Base-by-base conservation (phyloP, 1,139 yeast genomes). In the Lodderomyces parapsilosis region DNA sequence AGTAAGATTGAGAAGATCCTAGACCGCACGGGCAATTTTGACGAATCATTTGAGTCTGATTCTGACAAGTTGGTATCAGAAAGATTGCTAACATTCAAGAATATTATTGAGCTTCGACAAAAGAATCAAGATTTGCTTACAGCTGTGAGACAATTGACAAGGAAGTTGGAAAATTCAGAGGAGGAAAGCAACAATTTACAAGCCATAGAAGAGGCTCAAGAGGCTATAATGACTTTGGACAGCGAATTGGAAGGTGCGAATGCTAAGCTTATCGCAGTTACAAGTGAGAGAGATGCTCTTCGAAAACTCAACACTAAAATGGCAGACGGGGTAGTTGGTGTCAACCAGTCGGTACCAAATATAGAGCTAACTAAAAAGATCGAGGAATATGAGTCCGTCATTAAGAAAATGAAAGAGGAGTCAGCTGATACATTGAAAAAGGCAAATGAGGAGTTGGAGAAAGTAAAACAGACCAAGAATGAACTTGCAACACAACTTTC, bases 1-100 rank as follows among this genome's bases (percentile, higher is more conserved):
- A 68, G 67, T 25, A 80, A 81, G 3, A 68, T 79, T 42, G 81
- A 77, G 38, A 67, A 60, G 38, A 72, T 73, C 38, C 56, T 73
- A 38, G 60, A 63, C 23, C 66, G 63, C 52, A 60, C 71, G 56
- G 66, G 75, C 40, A 63, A 65, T 47, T 57, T 58, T 27, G 56
- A 54, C 14, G 55, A 55, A 6, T 43, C 55, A 5, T 58, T 63
- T 24, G 80, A 74, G 46, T 72, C 83, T 2, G 96, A 87, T 56
- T 81, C 95, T 1, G 94, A 86, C 53, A 62, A 59, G 36, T 61
- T 89, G 35, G 87, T 93, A 13, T 74, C 90, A 3, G 84, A 85
- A 43, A 74, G 96, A 46, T 68, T 93, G 39, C 83, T 89, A 1
- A 75, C 80, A 7, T 93, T 91, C 63, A 75, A 74, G 40, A 77